Conservation (phyloP, 768 basidiomycete genomes). For the Cystofilobasidium ferigula region DNA sequence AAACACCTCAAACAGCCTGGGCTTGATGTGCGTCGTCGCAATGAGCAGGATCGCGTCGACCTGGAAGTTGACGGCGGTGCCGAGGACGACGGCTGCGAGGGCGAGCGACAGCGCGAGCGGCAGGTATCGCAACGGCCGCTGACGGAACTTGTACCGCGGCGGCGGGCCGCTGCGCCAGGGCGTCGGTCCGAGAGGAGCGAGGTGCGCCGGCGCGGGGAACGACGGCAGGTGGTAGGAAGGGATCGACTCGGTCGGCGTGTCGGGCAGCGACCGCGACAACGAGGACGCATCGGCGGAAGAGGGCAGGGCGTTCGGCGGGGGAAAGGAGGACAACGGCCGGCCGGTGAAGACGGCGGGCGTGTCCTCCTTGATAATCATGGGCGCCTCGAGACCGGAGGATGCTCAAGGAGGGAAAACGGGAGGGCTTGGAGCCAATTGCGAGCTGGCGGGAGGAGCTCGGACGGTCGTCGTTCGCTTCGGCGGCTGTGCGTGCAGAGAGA, state of each 20-base stretch:
- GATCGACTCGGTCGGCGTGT: neutral
- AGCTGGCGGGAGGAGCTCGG: neutral
- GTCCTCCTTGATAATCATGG: slow-evolving; percentile 15
- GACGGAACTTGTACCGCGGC: slow-evolving; percentile 2
- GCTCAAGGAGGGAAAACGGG: neutral
- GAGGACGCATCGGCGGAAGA: neutral
- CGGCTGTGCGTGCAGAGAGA: too few relatives aligned
- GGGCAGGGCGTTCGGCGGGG: neutral
- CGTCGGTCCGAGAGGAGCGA: neutral
- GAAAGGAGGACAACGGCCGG: neutral
- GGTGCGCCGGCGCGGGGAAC: neutral
- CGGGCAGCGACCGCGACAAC: neutral
- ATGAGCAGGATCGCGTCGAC: slow-evolving; percentile 11
- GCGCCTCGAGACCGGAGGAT: neutral
- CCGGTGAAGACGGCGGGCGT: slow-evolving; percentile 10
- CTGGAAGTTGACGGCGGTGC: slow-evolving; percentile 1
- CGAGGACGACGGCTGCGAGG: slow-evolving; percentile 1
- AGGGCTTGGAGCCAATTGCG: neutral
- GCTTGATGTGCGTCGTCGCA: slow-evolving; percentile 6
- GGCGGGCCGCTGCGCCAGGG: slow-evolving; percentile 7
- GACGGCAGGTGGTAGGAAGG: slow-evolving; percentile 2
- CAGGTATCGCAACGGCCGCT: slow-evolving; percentile 1
- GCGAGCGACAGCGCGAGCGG: neutral
- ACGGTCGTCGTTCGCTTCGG: too few relatives aligned
- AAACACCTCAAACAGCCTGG: slow-evolving; percentile 10